phyloP scores from a whole-genome alignment of 495 filamentous ascomycete species.

The Oidiodendron maius region DNA sequence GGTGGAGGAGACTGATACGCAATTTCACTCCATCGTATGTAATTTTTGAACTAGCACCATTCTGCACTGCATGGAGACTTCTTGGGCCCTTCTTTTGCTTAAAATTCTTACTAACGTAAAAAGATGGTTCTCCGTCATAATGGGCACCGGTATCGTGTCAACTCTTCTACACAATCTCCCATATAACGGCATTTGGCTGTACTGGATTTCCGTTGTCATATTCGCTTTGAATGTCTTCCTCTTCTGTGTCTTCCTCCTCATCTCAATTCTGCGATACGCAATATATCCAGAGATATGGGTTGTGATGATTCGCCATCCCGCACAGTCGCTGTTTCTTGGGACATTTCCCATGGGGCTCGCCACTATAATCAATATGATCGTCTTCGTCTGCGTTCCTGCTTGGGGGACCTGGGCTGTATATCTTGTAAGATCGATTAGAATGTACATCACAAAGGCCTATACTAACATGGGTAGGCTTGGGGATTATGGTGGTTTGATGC shows the following conservation, averaged over 20 bases:
- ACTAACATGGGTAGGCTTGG: conserved; percentile 31
- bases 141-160: conserved; percentile 63
- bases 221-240: conserved; percentile 50
- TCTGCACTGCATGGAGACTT: too few species aligned
- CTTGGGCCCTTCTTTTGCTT: too few species aligned
- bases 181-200: conserved; percentile 47
- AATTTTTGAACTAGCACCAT: too few species aligned
- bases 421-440: conserved; percentile 6
- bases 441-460: conserved; percentile 7
- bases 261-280: conserved; percentile 48
- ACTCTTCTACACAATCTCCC: conserved; percentile 53
- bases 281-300: conserved; percentile 52
- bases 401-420: conserved; percentile 35
- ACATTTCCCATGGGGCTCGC: conserved; percentile 59
- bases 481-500: conserved; percentile 56
- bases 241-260: conserved; percentile 37
- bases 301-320: conserved; percentile 51
- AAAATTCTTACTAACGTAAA: too few species aligned
- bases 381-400: conserved; percentile 45
- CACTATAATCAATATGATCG: conserved; percentile 55
- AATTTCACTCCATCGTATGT: conserved; percentile 28
- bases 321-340: conserved; percentile 56
- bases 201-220: conserved; percentile 45
- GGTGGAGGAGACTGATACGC: conserved; percentile 37
- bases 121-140: conserved; percentile 49